phyloP scores from a whole-genome alignment of 2,329 filamentous ascomycete species.

The Fusarium verrucosum region DNA sequence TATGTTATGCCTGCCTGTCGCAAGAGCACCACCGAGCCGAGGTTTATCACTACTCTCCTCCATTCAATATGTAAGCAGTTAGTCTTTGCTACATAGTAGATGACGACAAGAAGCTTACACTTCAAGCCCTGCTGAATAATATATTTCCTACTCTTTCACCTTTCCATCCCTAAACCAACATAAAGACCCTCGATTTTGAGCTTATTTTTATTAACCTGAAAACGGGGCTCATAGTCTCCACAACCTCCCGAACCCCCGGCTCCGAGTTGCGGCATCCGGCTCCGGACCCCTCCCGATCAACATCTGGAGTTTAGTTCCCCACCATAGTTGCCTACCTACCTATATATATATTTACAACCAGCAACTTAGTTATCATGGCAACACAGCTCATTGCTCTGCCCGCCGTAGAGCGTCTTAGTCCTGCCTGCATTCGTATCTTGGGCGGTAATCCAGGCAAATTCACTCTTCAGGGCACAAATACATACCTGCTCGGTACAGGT shows the following conservation, averaged over 20 bases:
- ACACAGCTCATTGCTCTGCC: conserved; percentile 71
- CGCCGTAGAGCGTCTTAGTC: conserved; percentile 80
- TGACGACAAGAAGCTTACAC: conserved; percentile 17
- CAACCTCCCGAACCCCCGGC: conserved; percentile 6
- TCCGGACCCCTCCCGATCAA: conserved; percentile 28
- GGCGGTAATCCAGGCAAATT: conserved; percentile 92
- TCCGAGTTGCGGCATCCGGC: conserved; percentile 24
- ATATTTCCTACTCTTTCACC: not conserved
- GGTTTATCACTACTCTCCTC: conserved; percentile 31
- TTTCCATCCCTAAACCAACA: not conserved
- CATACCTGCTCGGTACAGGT: conserved; percentile 87
- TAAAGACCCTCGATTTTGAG: not conserved
- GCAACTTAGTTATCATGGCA: conserved; percentile 60
- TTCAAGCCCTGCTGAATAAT: not conserved
- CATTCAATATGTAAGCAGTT: not conserved
- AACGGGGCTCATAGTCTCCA: conserved; percentile 15
- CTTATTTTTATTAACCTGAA: not conserved
- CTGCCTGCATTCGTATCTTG: conserved; percentile 81
- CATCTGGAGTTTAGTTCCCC: not conserved
- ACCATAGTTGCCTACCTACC: too few species aligned
- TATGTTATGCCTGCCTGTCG: not conserved
- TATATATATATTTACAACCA: not conserved
- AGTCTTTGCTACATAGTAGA: conserved; percentile 7
- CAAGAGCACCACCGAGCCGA: conserved; percentile 28
- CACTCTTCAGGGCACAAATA: conserved; percentile 84